Evolutionary conservation across 495 filamentous ascomycete species (phyloP).

Genomic region (Polyplosphaeria fusca): DNA sequence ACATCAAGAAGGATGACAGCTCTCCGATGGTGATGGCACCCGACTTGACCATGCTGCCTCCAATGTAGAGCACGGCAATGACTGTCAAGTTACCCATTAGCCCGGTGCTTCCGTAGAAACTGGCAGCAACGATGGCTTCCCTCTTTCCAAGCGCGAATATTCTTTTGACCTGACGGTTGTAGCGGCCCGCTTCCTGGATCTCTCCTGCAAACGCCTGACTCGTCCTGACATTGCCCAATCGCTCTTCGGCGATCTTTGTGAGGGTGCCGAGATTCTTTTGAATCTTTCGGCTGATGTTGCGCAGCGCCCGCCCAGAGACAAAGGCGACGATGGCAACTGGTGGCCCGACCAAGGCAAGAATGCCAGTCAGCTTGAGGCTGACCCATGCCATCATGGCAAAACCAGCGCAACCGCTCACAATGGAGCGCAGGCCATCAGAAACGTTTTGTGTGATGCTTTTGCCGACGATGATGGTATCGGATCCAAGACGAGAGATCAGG

Average conservation of each 20-base stretch:
- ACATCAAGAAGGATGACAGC: slow-evolving; percentile 97
- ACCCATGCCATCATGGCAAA: slow-evolving; percentile 90
- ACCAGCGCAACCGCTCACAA: slow-evolving; percentile 84
- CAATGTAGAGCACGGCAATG: slow-evolving; percentile 83
- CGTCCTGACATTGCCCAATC: slow-evolving; percentile 90
- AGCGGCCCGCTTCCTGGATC: slow-evolving; percentile 79
- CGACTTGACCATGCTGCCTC: slow-evolving; percentile 80
- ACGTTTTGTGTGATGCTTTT: slow-evolving; percentile 98
- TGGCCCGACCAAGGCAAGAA: slow-evolving; percentile 82
- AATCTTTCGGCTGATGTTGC: slow-evolving; percentile 83
- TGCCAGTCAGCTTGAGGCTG: slow-evolving; percentile 82
- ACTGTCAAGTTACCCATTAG: slow-evolving; percentile 96
- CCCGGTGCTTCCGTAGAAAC: slow-evolving; percentile 84
- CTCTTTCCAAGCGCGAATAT: slow-evolving; percentile 83
- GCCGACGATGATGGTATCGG: slow-evolving; percentile 94
- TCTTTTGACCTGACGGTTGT: slow-evolving; percentile 85
- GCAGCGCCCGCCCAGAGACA: slow-evolving; percentile 81
- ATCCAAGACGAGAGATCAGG: slow-evolving; percentile 88
- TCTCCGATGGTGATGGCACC: slow-evolving; percentile 88
- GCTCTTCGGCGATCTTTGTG: slow-evolving; percentile 95
- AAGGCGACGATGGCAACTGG: slow-evolving; percentile 89
- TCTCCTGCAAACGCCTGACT: slow-evolving; percentile 95
- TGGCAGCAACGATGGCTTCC: slow-evolving; percentile 83
- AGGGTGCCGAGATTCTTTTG: slow-evolving; percentile 88
- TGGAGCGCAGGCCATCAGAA: slow-evolving; percentile 83